Evolutionary conservation across 2,329 filamentous ascomycete genomes (phyloP).

Genomic region (Nemania diffusa): DNA sequence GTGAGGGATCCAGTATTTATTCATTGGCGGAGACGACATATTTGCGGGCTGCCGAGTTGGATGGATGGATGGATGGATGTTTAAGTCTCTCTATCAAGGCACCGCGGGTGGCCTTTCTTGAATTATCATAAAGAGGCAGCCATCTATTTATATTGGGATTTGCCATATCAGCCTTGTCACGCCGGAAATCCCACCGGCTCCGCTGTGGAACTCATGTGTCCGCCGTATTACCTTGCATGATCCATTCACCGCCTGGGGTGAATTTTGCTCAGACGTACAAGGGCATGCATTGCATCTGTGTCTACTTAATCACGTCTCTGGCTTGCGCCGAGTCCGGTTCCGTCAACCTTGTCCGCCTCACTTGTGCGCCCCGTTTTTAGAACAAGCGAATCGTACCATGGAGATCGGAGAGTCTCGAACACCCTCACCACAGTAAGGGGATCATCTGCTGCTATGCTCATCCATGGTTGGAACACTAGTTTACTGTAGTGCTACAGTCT

Average conservation of each 20-base stretch:
- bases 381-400: conserved; percentile 32
- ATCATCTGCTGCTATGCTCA: conserved; percentile 25
- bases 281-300: conserved; percentile 40
- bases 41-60: conserved; percentile 31
- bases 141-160: conserved; percentile 37
- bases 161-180: conserved; percentile 30
- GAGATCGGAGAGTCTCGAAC: conserved; percentile 25
- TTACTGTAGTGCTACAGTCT: conserved; percentile 28
- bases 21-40: conserved; percentile 58
- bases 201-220: conserved; percentile 31
- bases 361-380: conserved; percentile 46
- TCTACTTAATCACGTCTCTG: conserved; percentile 37
- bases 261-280: conserved; percentile 26
- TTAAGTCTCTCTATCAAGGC: conserved; percentile 22
- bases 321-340: conserved; percentile 43
- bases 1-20: conserved; percentile 70
- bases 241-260: conserved; percentile 32
- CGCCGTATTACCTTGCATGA: conserved; percentile 28
- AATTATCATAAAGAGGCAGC: conserved; percentile 28
- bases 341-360: conserved; percentile 46
- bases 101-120: conserved; percentile 26
- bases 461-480: conserved; percentile 29
- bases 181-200: conserved; percentile 20
- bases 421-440: conserved; percentile 13
- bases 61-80: not conserved